Evolutionary conservation across 2,329 filamentous ascomycete genomes (phyloP), one percentile per base, ranked within the genome.

Genomic region (Elsinoe fawcettii): DNA sequence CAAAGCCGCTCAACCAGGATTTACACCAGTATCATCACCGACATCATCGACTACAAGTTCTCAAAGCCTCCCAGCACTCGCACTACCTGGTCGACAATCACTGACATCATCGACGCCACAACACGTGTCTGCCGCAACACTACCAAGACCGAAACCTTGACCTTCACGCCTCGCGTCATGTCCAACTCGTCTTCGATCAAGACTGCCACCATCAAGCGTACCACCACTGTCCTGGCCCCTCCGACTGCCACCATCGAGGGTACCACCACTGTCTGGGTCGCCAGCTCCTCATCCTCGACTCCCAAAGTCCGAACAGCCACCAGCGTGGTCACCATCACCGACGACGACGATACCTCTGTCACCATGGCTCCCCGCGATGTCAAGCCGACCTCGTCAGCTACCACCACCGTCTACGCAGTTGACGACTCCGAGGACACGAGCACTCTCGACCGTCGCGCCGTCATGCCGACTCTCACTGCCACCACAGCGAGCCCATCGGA

Each of bases 231-330:
- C 16, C n/a, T 39, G 18, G 36, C 32, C 6, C 51, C 32, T 23
- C 51, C 51, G 5, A 30, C 36, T 20, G 51, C 36, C 22, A 55
- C 51, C 14, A n/a, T 55, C 22, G 51, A 55, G 18, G 51, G 22
- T 18, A 55, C 51, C 20, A 55, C 51, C 16, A 55, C 51, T 2
- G 51, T 55, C 51, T 55, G 36, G 34, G 34, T 55, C 20, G 22
- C 14, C 34, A 37, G 34, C 14, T 18, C 32, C 2, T 16, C 25
- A 12, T 41, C 34, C 16, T 41, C 32, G 16, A 27, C 12, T 36
- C 14, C 16, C 8, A 55, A 16, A n/a, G 11, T 34, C 51, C 51
- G 36, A 7, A 43, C 36, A 9, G 34, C 37, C 18, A 55, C 51
- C 4, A 41, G 12, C 11, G 36, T 43, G 27, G 34, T 34, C 36